Conservation (phyloP, 495 filamentous ascomycete species). For the Pyrenopolyporus hunteri region DNA sequence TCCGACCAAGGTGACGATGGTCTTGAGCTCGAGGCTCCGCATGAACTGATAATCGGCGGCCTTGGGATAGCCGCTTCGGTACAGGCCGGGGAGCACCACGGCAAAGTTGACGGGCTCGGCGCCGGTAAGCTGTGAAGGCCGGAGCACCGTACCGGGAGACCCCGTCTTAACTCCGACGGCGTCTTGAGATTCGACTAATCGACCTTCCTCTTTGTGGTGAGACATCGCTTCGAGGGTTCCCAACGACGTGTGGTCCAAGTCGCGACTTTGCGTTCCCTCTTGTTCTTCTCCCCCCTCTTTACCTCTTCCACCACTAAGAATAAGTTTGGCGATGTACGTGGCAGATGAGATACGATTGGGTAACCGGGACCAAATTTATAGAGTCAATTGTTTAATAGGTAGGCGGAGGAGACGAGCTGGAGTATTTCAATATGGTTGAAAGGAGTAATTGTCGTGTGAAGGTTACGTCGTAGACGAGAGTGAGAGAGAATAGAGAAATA, state of each 20-base stretch:
- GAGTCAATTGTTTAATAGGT: background rate
- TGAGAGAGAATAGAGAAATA: background rate
- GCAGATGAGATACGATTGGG: too few species aligned
- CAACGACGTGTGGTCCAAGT: background rate
- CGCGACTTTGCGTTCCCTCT: too few species aligned
- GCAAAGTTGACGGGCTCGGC: conserved; percentile 69
- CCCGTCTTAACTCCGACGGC: background rate
- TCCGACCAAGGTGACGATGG: conserved; percentile 78
- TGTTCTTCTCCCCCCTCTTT: too few species aligned
- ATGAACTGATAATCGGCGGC: conserved; percentile 69
- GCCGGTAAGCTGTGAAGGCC: conserved; percentile 8
- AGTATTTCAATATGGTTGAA: too few species aligned
- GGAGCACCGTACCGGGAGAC: conserved; percentile 18
- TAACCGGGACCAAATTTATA: background rate
- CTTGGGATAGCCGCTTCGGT: conserved; percentile 77
- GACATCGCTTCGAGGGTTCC: background rate
- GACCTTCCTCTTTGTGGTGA: background rate
- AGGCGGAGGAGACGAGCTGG: background rate
- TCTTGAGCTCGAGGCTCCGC: conserved; percentile 68
- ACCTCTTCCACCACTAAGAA: too few species aligned
- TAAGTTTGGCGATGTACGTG: too few species aligned
- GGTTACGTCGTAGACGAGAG: too few species aligned
- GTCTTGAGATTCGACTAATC: background rate
- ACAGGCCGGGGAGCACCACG: conserved; percentile 68
- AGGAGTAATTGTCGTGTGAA: too few species aligned